Evolutionary conservation across 2,329 filamentous ascomycete species (phyloP).

Genomic region (Pseudogymnoascus sp.): DNA sequence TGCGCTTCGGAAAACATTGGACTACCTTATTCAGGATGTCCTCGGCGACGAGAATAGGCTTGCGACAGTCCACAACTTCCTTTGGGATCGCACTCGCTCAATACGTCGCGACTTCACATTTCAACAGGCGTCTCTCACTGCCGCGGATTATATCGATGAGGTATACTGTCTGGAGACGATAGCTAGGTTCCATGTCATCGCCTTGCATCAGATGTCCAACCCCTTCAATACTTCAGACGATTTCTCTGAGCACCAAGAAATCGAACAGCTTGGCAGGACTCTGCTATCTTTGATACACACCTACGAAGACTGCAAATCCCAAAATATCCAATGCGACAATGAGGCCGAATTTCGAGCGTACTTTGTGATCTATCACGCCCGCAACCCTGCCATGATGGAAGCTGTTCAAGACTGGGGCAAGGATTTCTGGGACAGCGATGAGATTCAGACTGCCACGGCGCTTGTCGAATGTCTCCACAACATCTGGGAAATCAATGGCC

Average conservation of each 20-base stretch:
- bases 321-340: slow-evolving; percentile 51
- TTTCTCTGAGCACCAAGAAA: slow-evolving; percentile 61
- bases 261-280: slow-evolving; percentile 60
- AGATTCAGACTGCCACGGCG: slow-evolving; percentile 54
- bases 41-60: slow-evolving; percentile 50
- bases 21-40: slow-evolving; percentile 57
- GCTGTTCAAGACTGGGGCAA: slow-evolving; percentile 50
- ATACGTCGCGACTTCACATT: slow-evolving; percentile 64
- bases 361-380: slow-evolving; percentile 55
- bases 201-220: slow-evolving; percentile 56
- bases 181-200: slow-evolving; percentile 58
- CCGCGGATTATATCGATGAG: slow-evolving; percentile 45
- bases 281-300: slow-evolving; percentile 59
- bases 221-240: slow-evolving; percentile 50
- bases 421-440: slow-evolving; percentile 49
- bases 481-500: slow-evolving; percentile 50
- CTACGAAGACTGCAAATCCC: slow-evolving; percentile 59
- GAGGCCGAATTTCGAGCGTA: slow-evolving; percentile 62
- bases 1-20: slow-evolving; percentile 51
- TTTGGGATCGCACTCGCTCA: slow-evolving; percentile 63
- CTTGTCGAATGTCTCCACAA: slow-evolving; percentile 56
- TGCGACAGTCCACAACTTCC: slow-evolving; percentile 51
- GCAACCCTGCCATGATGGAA: slow-evolving; percentile 51
- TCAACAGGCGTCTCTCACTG: slow-evolving; percentile 51
- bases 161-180: slow-evolving; percentile 62